Percentiles rank a stretch among this genome's conserved stretches.
Conservation (phyloP, 106 monocot genomes). For the Phalaenopsis equestris region DNA sequence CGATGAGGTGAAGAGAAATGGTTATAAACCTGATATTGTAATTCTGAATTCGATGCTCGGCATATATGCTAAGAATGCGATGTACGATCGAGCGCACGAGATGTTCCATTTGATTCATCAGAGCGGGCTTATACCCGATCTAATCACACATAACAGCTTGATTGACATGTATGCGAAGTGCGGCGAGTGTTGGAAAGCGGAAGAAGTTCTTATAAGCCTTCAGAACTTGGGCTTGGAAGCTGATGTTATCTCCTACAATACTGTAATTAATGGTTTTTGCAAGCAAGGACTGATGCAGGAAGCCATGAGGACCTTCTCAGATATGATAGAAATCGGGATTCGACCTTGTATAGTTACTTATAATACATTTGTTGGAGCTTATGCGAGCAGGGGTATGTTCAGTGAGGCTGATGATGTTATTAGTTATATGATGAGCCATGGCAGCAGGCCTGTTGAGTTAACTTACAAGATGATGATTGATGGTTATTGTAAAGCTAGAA, state of each 20-base stretch:
- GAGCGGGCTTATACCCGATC: conserved; percentile 58
- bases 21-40: conserved; percentile 75
- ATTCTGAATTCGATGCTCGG: conserved; percentile 80
- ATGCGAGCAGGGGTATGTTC: conserved; percentile 43
- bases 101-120: conserved; percentile 50
- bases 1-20: conserved; percentile 49
- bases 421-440: conserved; percentile 54
- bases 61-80: conserved; percentile 74
- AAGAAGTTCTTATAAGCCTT: conserved; percentile 57
- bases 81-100: conserved; percentile 66
- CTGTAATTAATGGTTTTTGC: conserved; percentile 89
- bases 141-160: conserved; percentile 80
- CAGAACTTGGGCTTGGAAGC: conserved; percentile 35
- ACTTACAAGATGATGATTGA: conserved; percentile 65
- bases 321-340: conserved; percentile 52
- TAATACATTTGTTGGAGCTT: conserved; percentile 70
- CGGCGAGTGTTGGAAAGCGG: conserved; percentile 84
- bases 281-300: conserved; percentile 73
- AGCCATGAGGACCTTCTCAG: conserved; percentile 49
- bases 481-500: conserved; percentile 51
- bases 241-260: conserved; percentile 72
- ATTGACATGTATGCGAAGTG: conserved; percentile 81
- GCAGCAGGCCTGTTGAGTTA: conserved; percentile 53
- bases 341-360: conserved; percentile 64
- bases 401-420: conserved; percentile 64